phyloP scores from a whole-genome alignment of 148 eudicot species.

The Heliosperma pusillum region DNA sequence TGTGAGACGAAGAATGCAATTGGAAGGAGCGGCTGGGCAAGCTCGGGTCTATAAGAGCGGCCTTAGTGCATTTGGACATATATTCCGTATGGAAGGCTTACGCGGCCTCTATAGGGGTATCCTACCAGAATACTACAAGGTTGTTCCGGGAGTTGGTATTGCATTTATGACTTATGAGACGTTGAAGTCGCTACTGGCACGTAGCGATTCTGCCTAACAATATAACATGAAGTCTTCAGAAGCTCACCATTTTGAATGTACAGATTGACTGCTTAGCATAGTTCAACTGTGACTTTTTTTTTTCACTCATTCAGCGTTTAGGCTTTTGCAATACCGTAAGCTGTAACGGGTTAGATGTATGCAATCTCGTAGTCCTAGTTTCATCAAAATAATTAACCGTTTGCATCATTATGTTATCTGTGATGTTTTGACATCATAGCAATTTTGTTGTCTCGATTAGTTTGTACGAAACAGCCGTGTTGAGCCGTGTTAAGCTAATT shows the following conservation, averaged over 20 bases:
- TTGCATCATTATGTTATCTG: too few relatives aligned
- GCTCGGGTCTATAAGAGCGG: slow-evolving; percentile 51
- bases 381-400: background rate
- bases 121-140: slow-evolving; percentile 64
- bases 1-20: slow-evolving; percentile 68
- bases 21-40: slow-evolving; percentile 65
- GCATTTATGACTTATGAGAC: slow-evolving; percentile 69
- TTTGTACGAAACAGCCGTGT: background rate
- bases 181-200: slow-evolving; percentile 49
- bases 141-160: slow-evolving; percentile 70
- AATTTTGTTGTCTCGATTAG: background rate
- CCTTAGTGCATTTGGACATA: slow-evolving; percentile 46
- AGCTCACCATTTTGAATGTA: background rate
- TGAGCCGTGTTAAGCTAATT: background rate
- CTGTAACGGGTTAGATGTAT: background rate
- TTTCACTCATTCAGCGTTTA: background rate
- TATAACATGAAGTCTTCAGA: background rate
- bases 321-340: background rate
- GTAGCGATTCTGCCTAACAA: background rate
- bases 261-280: background rate
- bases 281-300: background rate
- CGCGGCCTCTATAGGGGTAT: slow-evolving; percentile 67
- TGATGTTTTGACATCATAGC: too few relatives aligned
- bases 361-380: background rate
- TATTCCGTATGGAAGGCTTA: slow-evolving; percentile 50